phyloP scores from a whole-genome alignment of 75 land plant species.

The Sequoia sempervirens region DNA sequence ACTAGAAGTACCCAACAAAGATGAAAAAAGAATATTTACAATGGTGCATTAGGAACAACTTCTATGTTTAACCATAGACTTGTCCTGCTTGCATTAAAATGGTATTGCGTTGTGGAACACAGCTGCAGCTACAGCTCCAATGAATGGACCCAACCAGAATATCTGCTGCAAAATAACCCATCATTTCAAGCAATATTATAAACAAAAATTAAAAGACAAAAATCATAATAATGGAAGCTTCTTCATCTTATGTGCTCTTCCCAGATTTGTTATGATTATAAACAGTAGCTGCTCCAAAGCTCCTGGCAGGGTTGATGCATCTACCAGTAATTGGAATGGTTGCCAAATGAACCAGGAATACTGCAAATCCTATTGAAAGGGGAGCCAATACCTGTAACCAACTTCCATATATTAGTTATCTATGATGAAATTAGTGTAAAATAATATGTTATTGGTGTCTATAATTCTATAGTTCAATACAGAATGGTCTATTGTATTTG shows the following conservation, averaged over 20 bases:
- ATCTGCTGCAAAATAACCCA: slow-evolving; percentile 38
- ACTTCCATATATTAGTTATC: neutral
- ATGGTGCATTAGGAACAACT: too few relatives aligned
- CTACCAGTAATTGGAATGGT: slow-evolving; percentile 38
- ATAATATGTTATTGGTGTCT: neutral
- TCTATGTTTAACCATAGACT: too few relatives aligned
- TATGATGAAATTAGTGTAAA: neutral
- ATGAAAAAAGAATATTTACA: too few relatives aligned
- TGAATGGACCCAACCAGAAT: slow-evolving; percentile 75
- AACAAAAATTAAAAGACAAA: neutral
- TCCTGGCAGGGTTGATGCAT: slow-evolving; percentile 22
- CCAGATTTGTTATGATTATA: slow-evolving; percentile 17
- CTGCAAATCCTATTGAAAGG: slow-evolving; percentile 16
- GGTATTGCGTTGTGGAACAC: slow-evolving; percentile 32
- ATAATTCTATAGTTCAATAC: neutral
- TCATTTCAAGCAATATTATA: too few relatives aligned
- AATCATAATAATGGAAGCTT: neutral
- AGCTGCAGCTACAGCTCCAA: slow-evolving; percentile 60
- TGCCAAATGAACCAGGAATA: slow-evolving; percentile 38
- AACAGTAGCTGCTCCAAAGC: slow-evolving; percentile 37
- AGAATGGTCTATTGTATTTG: neutral
- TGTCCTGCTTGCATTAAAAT: too few relatives aligned
- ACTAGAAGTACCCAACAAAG: too few relatives aligned
- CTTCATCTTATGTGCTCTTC: slow-evolving; percentile 29
- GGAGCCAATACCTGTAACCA: slow-evolving; percentile 33